A percentile compares a stretch with the other conserved stretches of the same genome.
Evolutionary conservation across 257 asterid genomes (phyloP).

Genomic region (Solanum verrucosum): DNA sequence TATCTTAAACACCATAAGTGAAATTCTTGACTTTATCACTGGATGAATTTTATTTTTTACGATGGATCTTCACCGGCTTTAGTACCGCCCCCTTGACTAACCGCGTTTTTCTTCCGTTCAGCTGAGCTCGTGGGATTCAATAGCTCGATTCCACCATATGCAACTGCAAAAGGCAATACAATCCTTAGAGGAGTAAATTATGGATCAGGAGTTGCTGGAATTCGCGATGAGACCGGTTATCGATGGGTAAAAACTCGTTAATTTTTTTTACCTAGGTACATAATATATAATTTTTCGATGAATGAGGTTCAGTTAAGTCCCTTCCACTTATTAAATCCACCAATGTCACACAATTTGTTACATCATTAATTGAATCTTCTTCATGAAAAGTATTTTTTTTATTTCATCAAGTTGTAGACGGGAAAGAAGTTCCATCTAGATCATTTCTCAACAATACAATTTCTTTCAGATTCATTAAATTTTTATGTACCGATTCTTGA

Average conservation of each 20-base stretch:
- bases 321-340: not conserved
- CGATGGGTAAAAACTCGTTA: constrained; percentile 13
- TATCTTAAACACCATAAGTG: not conserved
- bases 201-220: constrained; percentile 43
- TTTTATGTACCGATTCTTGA: not conserved
- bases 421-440: not conserved
- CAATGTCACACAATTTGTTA: no score
- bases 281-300: not conserved
- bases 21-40: not conserved
- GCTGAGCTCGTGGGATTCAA: constrained; percentile 26
- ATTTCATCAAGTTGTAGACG: not conserved
- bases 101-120: not conserved
- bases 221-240: constrained; percentile 27
- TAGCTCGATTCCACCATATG: constrained; percentile 28
- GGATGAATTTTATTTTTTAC: no score
- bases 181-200: constrained; percentile 31
- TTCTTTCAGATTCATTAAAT: not conserved
- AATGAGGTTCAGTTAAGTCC: not conserved
- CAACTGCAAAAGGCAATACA: constrained; percentile 7
- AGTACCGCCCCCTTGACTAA: not conserved
- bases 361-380: not conserved
- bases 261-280: not conserved
- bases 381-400: no score
- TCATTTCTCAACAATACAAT: not conserved
- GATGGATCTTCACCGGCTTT: not conserved